Conservation (phyloP, 1,284 basidiomycete species). For the Blastosporella zonata region DNA sequence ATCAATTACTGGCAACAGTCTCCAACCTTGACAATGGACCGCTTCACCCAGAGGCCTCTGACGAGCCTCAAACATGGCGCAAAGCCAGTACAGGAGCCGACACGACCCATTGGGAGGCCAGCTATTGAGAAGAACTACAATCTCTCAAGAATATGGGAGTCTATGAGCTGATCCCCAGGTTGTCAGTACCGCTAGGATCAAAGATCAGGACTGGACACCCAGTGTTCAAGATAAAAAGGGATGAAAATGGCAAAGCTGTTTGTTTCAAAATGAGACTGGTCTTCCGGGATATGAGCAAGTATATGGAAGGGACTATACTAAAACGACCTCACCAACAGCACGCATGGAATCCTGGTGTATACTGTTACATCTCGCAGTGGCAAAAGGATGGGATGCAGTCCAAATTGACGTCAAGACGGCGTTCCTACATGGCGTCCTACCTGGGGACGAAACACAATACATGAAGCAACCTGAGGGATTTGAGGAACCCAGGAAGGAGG, state of each 20-base stretch:
- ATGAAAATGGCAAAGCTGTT: neutral
- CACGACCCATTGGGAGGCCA: constrained; percentile 23
- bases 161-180: constrained; percentile 26
- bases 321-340: neutral
- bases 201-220: constrained; percentile 25
- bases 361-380: neutral
- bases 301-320: neutral
- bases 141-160: constrained; percentile 24
- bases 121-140: constrained; percentile 20
- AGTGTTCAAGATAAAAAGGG: constrained; percentile 28
- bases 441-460: neutral
- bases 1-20: too few relatives aligned
- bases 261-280: neutral
- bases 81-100: neutral
- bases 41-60: too few relatives aligned
- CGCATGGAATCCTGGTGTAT: neutral
- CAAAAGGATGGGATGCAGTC: neutral
- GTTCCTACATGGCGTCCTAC: neutral
- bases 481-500: neutral
- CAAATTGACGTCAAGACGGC: neutral
- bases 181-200: constrained; percentile 18
- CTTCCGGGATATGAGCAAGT: neutral
- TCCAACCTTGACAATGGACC: too few relatives aligned
- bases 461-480: neutral
- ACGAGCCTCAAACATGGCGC: neutral